These are phyloP conservation scores for Geosmithia putterillii DNA, from an alignment of 2,329 filamentous ascomycete species.

Conservation along the genomic window DNA sequence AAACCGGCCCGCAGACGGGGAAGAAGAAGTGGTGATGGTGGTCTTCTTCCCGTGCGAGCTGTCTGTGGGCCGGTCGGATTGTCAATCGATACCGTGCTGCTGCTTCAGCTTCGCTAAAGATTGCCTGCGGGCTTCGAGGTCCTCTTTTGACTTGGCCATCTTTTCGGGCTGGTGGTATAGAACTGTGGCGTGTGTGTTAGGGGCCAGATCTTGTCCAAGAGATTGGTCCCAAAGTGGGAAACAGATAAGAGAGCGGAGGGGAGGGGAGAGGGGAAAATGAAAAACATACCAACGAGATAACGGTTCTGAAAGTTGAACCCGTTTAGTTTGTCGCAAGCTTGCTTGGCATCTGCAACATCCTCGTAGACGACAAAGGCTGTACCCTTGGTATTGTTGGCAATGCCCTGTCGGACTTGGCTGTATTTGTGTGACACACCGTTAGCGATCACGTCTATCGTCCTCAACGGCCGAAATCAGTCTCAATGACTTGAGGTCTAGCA, in stretches of 20 bases:
- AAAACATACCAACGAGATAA: slow-evolving; percentile 82
- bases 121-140: slow-evolving; percentile 85
- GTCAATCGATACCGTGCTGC: slow-evolving; percentile 98
- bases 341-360: slow-evolving; percentile 97
- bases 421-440: slow-evolving; percentile 15
- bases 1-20: slow-evolving; percentile 51
- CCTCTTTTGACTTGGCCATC: slow-evolving; percentile 75
- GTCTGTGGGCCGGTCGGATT: slow-evolving; percentile 58
- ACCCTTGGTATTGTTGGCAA: slow-evolving; percentile 93
- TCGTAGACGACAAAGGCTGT: slow-evolving; percentile 99
- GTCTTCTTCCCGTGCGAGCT: slow-evolving; percentile 16
- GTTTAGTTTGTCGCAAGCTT: slow-evolving; percentile 98
- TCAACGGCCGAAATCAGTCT: not conserved
- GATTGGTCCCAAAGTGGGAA: not conserved
- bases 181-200: slow-evolving; percentile 22
- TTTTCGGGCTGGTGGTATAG: slow-evolving; percentile 55
- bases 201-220: not conserved
- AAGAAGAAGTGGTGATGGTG: slow-evolving; percentile 7
- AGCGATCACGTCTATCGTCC: slow-evolving; percentile 23
- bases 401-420: slow-evolving; percentile 97
- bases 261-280: slow-evolving; percentile 1
- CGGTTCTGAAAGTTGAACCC: slow-evolving; percentile 99
- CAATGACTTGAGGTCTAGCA: not conserved
- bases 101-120: slow-evolving; percentile 97
- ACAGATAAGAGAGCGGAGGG: not conserved